Evolutionary conservation across 2,329 filamentous ascomycete species (phyloP).

Genomic region (Polychaeton citri): DNA sequence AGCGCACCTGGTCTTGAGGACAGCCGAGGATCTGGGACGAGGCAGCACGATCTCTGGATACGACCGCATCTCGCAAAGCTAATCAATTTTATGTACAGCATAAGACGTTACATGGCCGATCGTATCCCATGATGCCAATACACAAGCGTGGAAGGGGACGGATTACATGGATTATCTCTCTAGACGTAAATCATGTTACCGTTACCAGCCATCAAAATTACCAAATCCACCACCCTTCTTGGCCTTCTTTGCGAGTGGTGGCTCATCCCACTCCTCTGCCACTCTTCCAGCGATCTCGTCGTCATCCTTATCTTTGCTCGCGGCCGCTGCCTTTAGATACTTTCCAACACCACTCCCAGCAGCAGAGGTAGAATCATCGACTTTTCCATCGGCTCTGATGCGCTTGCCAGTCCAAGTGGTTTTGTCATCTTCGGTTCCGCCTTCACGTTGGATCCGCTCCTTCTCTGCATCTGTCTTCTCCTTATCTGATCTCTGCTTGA

Average conservation of each 20-base stretch:
- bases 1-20: too few species aligned
- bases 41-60: too few species aligned
- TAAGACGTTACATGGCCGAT: too few species aligned
- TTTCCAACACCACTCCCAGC: slow-evolving; percentile 52
- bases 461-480: slow-evolving; percentile 50
- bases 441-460: slow-evolving; percentile 48
- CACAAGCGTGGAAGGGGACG: too few species aligned
- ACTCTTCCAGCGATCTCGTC: slow-evolving; percentile 36
- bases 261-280: slow-evolving; percentile 49
- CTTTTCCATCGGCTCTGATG: slow-evolving; percentile 54
- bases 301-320: slow-evolving; percentile 24
- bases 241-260: slow-evolving; percentile 68
- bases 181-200: too few species aligned
- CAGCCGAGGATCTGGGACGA: too few species aligned
- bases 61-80: too few species aligned
- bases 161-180: too few species aligned
- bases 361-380: slow-evolving; percentile 34
- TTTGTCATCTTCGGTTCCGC: slow-evolving; percentile 73
- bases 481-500: slow-evolving; percentile 45
- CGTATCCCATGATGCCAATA: too few species aligned
- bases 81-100: too few species aligned
- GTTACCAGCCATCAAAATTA: slow-evolving; percentile 88
- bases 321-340: slow-evolving; percentile 49
- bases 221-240: slow-evolving; percentile 61
- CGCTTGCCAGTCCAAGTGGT: slow-evolving; percentile 95